phyloP scores from a whole-genome alignment of 2,329 filamentous ascomycete genomes.

The Clarireedia hainanense region DNA sequence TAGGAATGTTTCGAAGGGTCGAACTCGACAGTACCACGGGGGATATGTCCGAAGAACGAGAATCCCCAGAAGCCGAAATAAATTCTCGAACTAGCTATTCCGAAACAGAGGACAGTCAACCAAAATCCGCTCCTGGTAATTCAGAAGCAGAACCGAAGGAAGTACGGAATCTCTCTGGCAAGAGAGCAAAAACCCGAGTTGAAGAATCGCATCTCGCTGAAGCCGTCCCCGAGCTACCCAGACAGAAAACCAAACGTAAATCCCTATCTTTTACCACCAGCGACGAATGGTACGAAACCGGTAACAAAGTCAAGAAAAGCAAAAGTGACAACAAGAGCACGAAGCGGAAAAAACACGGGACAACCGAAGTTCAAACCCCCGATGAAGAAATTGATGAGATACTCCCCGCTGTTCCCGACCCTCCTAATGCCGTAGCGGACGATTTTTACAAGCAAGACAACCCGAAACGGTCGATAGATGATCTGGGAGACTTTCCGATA shows the following conservation, averaged over 20 bases:
- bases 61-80: background rate
- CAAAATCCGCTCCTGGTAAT: background rate
- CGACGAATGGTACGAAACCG: background rate
- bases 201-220: background rate
- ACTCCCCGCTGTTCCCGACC: background rate
- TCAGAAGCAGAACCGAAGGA: background rate
- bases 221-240: background rate
- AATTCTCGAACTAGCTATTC: background rate
- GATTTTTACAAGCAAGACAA: background rate
- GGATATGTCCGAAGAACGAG: background rate
- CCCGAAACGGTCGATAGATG: background rate
- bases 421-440: background rate
- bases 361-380: background rate
- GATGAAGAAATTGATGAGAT: background rate
- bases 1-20: slow-evolving; percentile 62
- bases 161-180: background rate
- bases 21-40: background rate
- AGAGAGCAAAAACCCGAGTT: background rate
- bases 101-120: background rate
- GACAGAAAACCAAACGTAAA: background rate
- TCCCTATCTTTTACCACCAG: background rate
- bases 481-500: background rate
- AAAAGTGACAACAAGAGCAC: background rate
- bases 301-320: background rate
- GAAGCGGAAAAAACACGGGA: background rate